Conservation (phyloP, 345 rosid species). For the Gynandropsis gynandra region DNA sequence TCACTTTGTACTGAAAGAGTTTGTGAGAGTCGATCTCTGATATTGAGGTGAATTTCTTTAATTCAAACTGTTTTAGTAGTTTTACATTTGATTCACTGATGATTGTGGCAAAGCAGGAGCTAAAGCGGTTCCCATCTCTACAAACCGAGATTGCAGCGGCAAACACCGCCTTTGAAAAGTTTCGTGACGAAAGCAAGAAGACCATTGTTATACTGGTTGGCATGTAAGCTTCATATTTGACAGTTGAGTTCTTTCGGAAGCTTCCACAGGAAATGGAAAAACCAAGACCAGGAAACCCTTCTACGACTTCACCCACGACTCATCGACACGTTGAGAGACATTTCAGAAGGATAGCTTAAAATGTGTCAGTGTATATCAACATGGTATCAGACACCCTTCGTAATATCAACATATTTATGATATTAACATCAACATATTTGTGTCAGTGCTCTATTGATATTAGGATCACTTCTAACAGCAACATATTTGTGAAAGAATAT, state of each 20-base stretch:
- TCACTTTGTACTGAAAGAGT: slow-evolving; percentile 71
- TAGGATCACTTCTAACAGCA: no score
- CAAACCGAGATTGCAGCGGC: slow-evolving; percentile 74
- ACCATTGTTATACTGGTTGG: slow-evolving; percentile 56
- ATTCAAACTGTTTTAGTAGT: neutral
- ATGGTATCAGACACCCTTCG: slow-evolving; percentile 75
- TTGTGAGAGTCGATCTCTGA: slow-evolving; percentile 69
- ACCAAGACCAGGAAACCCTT: slow-evolving; percentile 24
- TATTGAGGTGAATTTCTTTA: slow-evolving; percentile 42
- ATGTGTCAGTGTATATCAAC: slow-evolving; percentile 54
- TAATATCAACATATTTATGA: no score
- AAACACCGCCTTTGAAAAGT: slow-evolving; percentile 50
- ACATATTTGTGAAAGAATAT: no score
- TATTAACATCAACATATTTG: no score
- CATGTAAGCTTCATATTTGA: slow-evolving; percentile 74
- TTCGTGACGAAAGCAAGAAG: slow-evolving; percentile 70
- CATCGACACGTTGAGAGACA: slow-evolving; percentile 63
- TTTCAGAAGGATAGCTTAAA: slow-evolving; percentile 70
- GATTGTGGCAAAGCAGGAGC: slow-evolving; percentile 39
- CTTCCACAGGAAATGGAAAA: slow-evolving; percentile 73
- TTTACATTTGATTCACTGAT: neutral
- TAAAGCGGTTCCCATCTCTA: slow-evolving; percentile 68
- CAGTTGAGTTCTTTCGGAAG: slow-evolving; percentile 71
- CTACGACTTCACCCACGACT: slow-evolving; percentile 24
- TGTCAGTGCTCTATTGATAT: neutral